phyloP scores from a whole-genome alignment of 371 early-diverging fungal genomes.

The Rhizopus sp. region DNA sequence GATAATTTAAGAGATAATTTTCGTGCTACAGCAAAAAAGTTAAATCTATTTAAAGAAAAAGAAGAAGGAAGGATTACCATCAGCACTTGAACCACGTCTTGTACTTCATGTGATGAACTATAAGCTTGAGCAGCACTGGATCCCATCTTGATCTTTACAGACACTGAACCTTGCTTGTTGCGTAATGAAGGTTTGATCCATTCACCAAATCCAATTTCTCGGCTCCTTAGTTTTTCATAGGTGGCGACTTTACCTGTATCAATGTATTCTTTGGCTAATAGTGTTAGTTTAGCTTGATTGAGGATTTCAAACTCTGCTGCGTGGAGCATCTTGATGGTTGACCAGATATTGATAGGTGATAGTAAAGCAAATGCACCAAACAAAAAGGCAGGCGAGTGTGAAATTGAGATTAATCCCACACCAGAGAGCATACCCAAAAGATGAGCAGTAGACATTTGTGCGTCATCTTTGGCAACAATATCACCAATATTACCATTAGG shows the following conservation, averaged over 20 bases:
- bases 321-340: slow-evolving; percentile 56
- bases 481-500: slow-evolving; percentile 68
- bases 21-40: slow-evolving; percentile 28
- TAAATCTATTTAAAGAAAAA: neutral
- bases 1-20: slow-evolving; percentile 49
- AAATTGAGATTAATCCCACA: slow-evolving; percentile 58
- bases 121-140: slow-evolving; percentile 49
- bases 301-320: slow-evolving; percentile 70
- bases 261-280: slow-evolving; percentile 54
- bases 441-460: slow-evolving; percentile 74
- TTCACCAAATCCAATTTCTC: slow-evolving; percentile 66
- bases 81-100: slow-evolving; percentile 37
- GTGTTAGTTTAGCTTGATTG: slow-evolving; percentile 59
- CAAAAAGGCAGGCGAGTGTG: slow-evolving; percentile 60
- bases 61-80: slow-evolving; percentile 23
- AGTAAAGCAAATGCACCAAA: slow-evolving; percentile 59
- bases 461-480: slow-evolving; percentile 74
- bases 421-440: slow-evolving; percentile 67
- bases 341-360: slow-evolving; percentile 60
- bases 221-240: slow-evolving; percentile 42
- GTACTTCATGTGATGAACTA: slow-evolving; percentile 38
- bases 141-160: slow-evolving; percentile 44
- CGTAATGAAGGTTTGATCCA: slow-evolving; percentile 52
- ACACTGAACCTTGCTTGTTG: slow-evolving; percentile 25
- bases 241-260: slow-evolving; percentile 41